Evolutionary conservation across 768 basidiomycete genomes (phyloP).

Genomic region (Pleurotus cornucopiae): DNA sequence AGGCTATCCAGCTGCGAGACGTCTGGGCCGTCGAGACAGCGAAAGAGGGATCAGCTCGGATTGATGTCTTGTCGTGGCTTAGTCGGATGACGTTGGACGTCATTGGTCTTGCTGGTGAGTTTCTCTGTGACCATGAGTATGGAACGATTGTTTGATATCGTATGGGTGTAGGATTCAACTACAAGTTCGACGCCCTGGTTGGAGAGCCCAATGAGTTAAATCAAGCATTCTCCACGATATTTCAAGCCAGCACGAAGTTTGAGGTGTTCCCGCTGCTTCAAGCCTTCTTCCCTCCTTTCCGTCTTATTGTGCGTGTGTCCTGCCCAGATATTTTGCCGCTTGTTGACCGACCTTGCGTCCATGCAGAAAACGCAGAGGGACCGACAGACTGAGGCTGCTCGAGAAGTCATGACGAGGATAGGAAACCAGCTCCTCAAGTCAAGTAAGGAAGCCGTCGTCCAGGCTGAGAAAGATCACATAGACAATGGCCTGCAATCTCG

Average conservation of each 20-base stretch:
- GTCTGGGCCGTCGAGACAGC: conserved; percentile 22
- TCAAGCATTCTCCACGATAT: conserved; percentile 40
- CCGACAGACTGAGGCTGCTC: conserved; percentile 23
- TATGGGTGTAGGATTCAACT: conserved; percentile 13
- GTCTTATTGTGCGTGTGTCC: conserved; percentile 23
- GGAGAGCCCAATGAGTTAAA: conserved; percentile 35
- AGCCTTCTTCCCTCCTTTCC: conserved; percentile 24
- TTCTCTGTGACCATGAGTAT: conserved; percentile 24
- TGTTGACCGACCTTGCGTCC: background rate
- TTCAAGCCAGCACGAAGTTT: conserved; percentile 31
- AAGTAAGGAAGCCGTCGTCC: conserved; percentile 38
- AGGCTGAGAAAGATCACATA: conserved; percentile 22
- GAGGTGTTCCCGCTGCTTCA: conserved; percentile 20
- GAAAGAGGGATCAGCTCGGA: conserved; percentile 11
- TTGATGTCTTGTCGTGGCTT: conserved; percentile 50
- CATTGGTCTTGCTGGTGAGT: conserved; percentile 52
- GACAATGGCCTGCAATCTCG: conserved; percentile 31
- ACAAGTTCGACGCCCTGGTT: conserved; percentile 14
- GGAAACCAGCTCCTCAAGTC: conserved; percentile 43
- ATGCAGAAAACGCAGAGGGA: conserved; percentile 29
- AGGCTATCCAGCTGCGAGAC: conserved; percentile 33
- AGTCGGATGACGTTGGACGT: conserved; percentile 54
- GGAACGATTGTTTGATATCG: no score
- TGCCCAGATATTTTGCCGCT: background rate
- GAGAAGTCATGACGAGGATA: conserved; percentile 42